Conservation (phyloP, 805 yeast genomes). For the Zygosaccharomyces rouxii region DNA sequence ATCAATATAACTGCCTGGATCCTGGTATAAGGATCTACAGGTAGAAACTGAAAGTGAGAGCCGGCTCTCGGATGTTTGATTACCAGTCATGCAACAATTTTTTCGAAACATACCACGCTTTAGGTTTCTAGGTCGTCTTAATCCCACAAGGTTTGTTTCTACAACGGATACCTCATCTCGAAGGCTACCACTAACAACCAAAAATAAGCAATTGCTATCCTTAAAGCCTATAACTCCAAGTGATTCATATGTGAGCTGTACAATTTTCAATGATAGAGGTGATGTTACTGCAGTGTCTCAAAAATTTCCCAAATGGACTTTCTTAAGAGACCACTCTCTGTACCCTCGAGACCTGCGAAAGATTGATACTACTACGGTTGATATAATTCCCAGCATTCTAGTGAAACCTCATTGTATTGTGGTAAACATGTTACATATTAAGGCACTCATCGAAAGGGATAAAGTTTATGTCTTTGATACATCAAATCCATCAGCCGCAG, state of each 20-base stretch:
- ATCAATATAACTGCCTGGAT: background rate
- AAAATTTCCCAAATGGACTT: conserved; percentile 71
- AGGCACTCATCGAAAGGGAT: conserved; percentile 81
- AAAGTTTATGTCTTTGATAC: conserved; percentile 80
- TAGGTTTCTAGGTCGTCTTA: background rate
- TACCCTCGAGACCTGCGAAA: conserved; percentile 86
- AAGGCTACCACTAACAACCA: conserved; percentile 7
- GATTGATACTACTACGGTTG: conserved; percentile 67
- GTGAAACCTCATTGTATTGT: conserved; percentile 73
- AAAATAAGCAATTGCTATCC: conserved; percentile 19
- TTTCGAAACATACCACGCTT: background rate
- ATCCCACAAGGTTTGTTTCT: conserved; percentile 5
- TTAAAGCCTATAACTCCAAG: conserved; percentile 39
- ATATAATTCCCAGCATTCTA: conserved; percentile 84
- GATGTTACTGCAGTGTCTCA: conserved; percentile 72
- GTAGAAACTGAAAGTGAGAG: background rate
- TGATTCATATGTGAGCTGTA: conserved; percentile 61
- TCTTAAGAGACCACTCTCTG: conserved; percentile 66
- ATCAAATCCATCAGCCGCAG: conserved; percentile 49
- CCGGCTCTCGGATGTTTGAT: conserved; percentile 2
- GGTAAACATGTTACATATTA: conserved; percentile 78
- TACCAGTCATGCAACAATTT: background rate
- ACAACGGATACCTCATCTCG: background rate
- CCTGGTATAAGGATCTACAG: background rate
- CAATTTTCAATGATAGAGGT: conserved; percentile 73